phyloP scores from a whole-genome alignment of 2,329 filamentous ascomycete species.

The Colletotrichum endophyticum region DNA sequence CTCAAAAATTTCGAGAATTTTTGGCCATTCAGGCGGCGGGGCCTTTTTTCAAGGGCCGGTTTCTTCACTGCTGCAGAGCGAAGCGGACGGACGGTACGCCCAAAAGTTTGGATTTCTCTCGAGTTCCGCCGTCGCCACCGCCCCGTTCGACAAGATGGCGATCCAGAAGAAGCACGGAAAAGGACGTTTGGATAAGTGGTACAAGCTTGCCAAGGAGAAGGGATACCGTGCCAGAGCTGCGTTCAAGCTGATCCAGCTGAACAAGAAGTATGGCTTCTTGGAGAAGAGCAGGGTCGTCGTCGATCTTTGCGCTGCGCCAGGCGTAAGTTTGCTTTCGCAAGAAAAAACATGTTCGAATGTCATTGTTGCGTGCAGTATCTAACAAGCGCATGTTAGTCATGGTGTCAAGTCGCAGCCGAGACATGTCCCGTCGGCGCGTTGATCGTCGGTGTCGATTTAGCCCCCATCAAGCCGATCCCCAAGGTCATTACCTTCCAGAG shows the following conservation, averaged over 20 bases:
- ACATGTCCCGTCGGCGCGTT: slow-evolving; percentile 90
- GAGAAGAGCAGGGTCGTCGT: slow-evolving; percentile 95
- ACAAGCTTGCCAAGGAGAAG: slow-evolving; percentile 97
- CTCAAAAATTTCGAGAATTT: slow-evolving; percentile 10
- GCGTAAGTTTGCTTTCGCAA: slow-evolving; percentile 58
- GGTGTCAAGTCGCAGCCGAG: slow-evolving; percentile 96
- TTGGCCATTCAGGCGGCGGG: slow-evolving; percentile 4
- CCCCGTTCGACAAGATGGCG: slow-evolving; percentile 66
- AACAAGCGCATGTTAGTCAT: slow-evolving; percentile 62
- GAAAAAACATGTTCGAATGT: neutral
- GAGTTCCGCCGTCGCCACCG: neutral
- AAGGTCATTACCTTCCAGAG: slow-evolving; percentile 94
- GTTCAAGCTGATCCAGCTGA: slow-evolving; percentile 97
- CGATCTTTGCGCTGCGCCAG: slow-evolving; percentile 96
- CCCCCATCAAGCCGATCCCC: slow-evolving; percentile 95
- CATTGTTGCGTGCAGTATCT: neutral
- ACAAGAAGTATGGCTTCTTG: slow-evolving; percentile 98
- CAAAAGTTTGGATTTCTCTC: neutral
- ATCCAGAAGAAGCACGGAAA: slow-evolving; percentile 99
- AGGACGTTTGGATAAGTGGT: slow-evolving; percentile 98
- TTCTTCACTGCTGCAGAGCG: neutral
- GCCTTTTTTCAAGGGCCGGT: neutral
- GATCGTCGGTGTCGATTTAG: slow-evolving; percentile 92
- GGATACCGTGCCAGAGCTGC: slow-evolving; percentile 94
- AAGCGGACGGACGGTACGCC: neutral